A percentile compares a stretch with the other conserved stretches of the same genome.
These are phyloP conservation scores for Schrenkiella parvula DNA, from an alignment of 345 rosid genomes.

Conservation along the genomic window DNA sequence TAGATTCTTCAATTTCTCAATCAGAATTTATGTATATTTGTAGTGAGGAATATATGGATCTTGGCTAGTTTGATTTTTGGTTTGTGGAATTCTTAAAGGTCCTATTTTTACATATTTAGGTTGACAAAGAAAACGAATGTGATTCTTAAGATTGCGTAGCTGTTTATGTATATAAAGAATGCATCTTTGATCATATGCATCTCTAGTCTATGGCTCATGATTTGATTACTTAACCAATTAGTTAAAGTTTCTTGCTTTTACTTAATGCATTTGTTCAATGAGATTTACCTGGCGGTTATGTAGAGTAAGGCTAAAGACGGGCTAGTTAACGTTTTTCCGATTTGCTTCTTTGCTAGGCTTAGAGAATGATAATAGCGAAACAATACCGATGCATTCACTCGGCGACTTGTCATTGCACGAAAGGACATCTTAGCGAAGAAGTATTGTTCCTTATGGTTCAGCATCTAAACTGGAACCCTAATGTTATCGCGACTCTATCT, in stretches of 20 bases:
- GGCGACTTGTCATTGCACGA: conserved; percentile 82
- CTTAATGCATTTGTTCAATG: conserved; percentile 4
- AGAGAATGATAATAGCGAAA: conserved; percentile 65
- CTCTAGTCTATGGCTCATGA: neutral
- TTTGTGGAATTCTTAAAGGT: neutral
- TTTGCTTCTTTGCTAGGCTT: conserved; percentile 15
- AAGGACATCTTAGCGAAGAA: conserved; percentile 89
- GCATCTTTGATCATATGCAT: conserved; percentile 4
- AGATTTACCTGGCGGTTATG: neutral
- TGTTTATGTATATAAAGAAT: neutral
- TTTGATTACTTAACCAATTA: neutral
- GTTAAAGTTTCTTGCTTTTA: neutral
- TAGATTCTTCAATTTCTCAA: neutral
- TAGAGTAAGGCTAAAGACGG: neutral
- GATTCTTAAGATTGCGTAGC: neutral
- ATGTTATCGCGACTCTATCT: conserved; percentile 72
- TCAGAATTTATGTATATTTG: neutral
- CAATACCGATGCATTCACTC: conserved; percentile 96
- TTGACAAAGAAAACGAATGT: neutral
- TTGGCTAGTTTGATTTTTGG: conserved; percentile 5
- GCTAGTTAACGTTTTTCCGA: neutral
- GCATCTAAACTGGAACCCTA: conserved; percentile 91
- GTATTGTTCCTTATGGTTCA: conserved; percentile 81
- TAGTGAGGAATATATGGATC: conserved; percentile 12
- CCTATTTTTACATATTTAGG: neutral